phyloP scores from a whole-genome alignment of 352 stramenopile species.

The Pythium coloratum region DNA sequence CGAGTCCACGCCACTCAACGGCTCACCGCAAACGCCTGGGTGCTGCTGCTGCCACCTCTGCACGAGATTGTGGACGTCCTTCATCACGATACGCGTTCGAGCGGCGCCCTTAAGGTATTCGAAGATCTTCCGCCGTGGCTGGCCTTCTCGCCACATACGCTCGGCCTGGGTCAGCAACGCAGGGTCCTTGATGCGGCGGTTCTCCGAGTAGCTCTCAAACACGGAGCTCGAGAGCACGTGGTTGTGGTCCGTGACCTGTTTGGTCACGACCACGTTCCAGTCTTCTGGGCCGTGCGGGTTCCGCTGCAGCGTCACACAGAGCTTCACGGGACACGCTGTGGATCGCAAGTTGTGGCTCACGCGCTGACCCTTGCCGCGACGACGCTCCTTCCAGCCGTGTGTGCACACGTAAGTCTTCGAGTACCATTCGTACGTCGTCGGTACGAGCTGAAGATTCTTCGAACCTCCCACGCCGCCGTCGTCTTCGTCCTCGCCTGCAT shows the following conservation, averaged over 20 bases:
- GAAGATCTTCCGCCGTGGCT: conserved; percentile 61
- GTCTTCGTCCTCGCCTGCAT: neutral
- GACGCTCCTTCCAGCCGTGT: conserved; percentile 73
- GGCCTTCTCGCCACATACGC: conserved; percentile 56
- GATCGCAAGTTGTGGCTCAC: conserved; percentile 70
- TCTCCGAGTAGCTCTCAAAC: conserved; percentile 72
- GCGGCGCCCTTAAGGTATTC: conserved; percentile 72
- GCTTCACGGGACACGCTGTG: conserved; percentile 62
- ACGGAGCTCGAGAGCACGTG: conserved; percentile 57
- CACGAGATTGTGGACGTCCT: conserved; percentile 81
- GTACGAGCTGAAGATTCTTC: conserved; percentile 34
- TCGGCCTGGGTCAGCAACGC: conserved; percentile 55
- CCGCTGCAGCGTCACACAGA: conserved; percentile 70
- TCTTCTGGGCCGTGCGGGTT: conserved; percentile 25
- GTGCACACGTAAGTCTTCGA: conserved; percentile 83
- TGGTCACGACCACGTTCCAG: conserved; percentile 75
- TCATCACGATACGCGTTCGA: conserved; percentile 64
- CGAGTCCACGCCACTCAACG: neutral
- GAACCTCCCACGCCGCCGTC: neutral
- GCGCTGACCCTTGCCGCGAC: conserved; percentile 65
- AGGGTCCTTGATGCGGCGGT: conserved; percentile 64
- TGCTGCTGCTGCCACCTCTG: conserved; percentile 61
- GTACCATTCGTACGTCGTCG: conserved; percentile 67
- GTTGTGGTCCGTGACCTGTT: conserved; percentile 71
- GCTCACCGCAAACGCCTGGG: neutral